Conservation (phyloP, 495 filamentous ascomycete species). For the Apodospora peruviana region DNA sequence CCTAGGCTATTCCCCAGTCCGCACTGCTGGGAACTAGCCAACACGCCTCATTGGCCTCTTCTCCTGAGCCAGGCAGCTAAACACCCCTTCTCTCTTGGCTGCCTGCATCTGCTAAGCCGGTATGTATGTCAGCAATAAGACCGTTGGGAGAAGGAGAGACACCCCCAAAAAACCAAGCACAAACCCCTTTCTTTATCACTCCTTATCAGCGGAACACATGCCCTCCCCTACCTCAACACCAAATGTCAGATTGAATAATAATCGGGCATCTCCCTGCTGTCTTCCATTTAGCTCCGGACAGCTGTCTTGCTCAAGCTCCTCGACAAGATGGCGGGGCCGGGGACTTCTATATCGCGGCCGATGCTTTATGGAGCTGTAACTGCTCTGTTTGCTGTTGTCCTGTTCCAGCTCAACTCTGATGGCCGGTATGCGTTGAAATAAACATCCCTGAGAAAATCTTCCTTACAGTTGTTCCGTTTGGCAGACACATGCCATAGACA, state of each 20-base stretch:
- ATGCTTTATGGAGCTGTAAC: conserved; percentile 11
- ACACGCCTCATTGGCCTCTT: conserved; percentile 18
- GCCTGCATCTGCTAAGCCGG: conserved; percentile 13
- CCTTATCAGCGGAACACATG: neutral
- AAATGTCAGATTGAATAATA: no score
- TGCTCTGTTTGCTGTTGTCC: conserved; percentile 16
- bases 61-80: conserved; percentile 13
- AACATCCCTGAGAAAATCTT: neutral
- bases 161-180: neutral
- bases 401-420: conserved; percentile 15
- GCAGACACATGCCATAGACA: neutral
- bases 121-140: conserved; percentile 15
- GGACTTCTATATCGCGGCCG: no score
- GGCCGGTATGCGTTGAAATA: conserved; percentile 9
- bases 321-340: no score
- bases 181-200: neutral
- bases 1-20: neutral
- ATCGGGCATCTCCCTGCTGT: no score
- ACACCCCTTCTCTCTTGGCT: conserved; percentile 9
- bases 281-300: no score
- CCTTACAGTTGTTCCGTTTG: neutral
- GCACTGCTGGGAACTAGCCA: conserved; percentile 8
- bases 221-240: no score
- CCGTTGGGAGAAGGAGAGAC: neutral
- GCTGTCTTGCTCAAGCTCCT: no score